Conservation (phyloP, 2,329 filamentous ascomycete genomes). For the Furcasterigmium furcatum region DNA sequence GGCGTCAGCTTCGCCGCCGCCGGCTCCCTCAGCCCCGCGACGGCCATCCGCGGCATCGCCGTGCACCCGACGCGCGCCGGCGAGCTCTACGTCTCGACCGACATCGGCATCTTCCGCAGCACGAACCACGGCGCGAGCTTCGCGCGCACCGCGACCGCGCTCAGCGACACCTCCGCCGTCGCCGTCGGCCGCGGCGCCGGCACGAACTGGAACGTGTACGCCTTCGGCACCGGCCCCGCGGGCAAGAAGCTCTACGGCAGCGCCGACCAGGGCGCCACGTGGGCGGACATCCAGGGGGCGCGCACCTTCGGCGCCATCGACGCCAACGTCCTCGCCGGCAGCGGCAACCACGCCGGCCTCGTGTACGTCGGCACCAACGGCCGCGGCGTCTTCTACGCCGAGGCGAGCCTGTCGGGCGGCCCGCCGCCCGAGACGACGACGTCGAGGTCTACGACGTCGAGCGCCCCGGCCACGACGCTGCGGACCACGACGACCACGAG, state of each 20-base stretch:
- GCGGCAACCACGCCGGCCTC: constrained; percentile 38
- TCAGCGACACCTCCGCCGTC: constrained; percentile 38
- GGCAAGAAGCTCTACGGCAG: constrained; percentile 43
- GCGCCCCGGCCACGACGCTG: constrained; percentile 5
- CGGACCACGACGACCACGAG: not conserved
- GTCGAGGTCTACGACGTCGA: constrained; percentile 25
- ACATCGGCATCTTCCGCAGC: constrained; percentile 50
- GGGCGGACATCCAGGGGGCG: constrained; percentile 43
- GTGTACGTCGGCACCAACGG: constrained; percentile 50
- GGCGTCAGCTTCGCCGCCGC: constrained; percentile 40
- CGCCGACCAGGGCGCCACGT: constrained; percentile 36
- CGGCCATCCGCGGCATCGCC: constrained; percentile 51
- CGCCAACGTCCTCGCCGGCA: constrained; percentile 36
- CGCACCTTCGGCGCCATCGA: constrained; percentile 42
- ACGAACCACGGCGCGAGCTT: constrained; percentile 48
- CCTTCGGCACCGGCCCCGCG: constrained; percentile 37
- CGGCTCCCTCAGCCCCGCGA: constrained; percentile 32
- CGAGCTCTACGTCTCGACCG: constrained; percentile 56
- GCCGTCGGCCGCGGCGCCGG: constrained; percentile 37
- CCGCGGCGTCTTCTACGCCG: constrained; percentile 35
- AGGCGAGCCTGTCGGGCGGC: not conserved
- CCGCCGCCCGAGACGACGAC: constrained; percentile 1
- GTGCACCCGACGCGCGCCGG: constrained; percentile 55
- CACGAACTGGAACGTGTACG: constrained; percentile 41
- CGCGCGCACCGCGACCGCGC: constrained; percentile 26